Percentiles rank a stretch among this genome's conserved stretches.
phyloP scores from a whole-genome alignment of 2,329 filamentous ascomycete genomes.

The Arthrinium puccinioides region DNA sequence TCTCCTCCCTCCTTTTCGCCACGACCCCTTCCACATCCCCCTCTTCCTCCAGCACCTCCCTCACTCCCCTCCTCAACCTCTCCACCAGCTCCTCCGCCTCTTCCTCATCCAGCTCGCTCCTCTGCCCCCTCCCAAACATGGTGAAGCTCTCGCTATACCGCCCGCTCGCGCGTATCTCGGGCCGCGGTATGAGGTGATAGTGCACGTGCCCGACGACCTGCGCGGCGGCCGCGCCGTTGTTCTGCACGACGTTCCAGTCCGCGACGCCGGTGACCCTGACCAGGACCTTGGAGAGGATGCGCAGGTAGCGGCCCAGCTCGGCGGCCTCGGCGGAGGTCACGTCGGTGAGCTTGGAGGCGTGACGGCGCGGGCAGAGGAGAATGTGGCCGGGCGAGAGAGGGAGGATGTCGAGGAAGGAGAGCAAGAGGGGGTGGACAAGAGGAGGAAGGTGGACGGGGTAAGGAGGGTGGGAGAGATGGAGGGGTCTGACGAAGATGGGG shows the following conservation, averaged over 20 bases:
- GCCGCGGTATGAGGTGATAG: constrained; percentile 87
- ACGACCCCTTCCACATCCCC: background rate
- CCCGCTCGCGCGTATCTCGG: constrained; percentile 52
- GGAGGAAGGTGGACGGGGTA: constrained; percentile 45
- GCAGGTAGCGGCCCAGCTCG: constrained; percentile 61
- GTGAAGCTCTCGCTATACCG: constrained; percentile 60
- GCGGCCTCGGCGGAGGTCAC: constrained; percentile 55
- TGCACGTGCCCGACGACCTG: constrained; percentile 93
- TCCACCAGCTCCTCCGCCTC: constrained; percentile 55
- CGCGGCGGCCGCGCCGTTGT: constrained; percentile 82
- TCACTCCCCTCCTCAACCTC: constrained; percentile 42
- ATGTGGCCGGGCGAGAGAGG: constrained; percentile 80
- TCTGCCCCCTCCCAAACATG: constrained; percentile 71
- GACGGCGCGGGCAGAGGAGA: constrained; percentile 69
- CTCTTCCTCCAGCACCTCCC: constrained; percentile 37
- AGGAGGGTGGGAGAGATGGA: constrained; percentile 23
- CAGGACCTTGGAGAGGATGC: constrained; percentile 66
- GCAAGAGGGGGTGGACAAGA: constrained; percentile 71
- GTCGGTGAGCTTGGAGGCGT: constrained; percentile 72
- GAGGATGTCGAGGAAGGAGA: constrained; percentile 92
- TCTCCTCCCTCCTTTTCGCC: background rate
- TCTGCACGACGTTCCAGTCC: constrained; percentile 97
- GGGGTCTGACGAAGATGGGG: constrained; percentile 10
- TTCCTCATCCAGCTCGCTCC: constrained; percentile 70
- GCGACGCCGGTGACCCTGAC: constrained; percentile 60